Conservation (phyloP, 208 protist genomes). For the Acanthamoeba divionensis region DNA sequence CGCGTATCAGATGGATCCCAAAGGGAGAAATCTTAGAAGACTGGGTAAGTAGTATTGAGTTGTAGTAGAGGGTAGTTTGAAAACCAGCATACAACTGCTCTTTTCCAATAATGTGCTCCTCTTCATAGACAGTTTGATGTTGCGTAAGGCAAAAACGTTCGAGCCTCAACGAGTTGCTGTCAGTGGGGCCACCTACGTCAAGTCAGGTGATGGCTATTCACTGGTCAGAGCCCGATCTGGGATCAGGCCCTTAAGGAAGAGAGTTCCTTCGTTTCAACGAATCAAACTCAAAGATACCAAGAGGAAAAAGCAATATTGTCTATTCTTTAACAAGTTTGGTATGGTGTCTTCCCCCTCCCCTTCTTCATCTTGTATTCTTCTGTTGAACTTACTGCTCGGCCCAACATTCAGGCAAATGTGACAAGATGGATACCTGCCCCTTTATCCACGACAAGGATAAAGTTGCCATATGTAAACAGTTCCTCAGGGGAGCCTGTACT, state of each 20-base stretch:
- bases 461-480: constrained; percentile 46
- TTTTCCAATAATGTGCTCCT: no score
- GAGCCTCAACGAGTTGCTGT: neutral
- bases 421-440: constrained; percentile 27
- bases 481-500: neutral
- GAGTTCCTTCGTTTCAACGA: no score
- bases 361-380: neutral
- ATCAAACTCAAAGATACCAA: neutral
- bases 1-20: neutral
- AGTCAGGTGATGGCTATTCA: neutral
- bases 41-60: no score
- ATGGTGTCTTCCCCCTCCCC: neutral
- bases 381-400: neutral
- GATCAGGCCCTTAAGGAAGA: no score
- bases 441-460: constrained; percentile 45
- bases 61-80: no score
- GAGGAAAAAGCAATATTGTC: neutral
- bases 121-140: no score
- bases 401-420: constrained; percentile 50
- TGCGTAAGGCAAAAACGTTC: neutral
- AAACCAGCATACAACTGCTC: no score
- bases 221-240: no score
- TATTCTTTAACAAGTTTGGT: neutral
- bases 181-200: neutral
- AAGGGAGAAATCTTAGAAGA: neutral